Evolutionary conservation across 2,329 filamentous ascomycete genomes (phyloP).

Genomic region (Pestalotiopsis sp.): DNA sequence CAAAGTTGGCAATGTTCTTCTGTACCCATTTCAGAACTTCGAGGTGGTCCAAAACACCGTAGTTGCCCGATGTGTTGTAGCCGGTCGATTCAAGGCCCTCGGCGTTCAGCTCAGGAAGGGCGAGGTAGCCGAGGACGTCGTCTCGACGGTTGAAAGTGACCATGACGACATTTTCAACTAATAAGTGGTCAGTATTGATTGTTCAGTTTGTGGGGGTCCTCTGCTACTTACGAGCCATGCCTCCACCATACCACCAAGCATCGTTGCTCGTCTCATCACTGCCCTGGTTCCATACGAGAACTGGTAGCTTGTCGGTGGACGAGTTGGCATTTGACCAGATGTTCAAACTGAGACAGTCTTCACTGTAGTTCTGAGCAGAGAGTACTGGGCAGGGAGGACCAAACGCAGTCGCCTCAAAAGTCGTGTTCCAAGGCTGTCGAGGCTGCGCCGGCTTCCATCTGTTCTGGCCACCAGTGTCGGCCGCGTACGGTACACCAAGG

Average conservation of each 20-base stretch:
- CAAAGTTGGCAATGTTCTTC: conserved; percentile 19
- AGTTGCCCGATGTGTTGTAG: conserved; percentile 31
- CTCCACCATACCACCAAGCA: conserved; percentile 3
- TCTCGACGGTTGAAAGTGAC: conserved; percentile 28
- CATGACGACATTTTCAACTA: conserved; percentile 23
- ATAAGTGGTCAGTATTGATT: neutral
- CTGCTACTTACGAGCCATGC: neutral
- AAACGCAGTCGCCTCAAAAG: conserved; percentile 21
- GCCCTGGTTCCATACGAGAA: conserved; percentile 2
- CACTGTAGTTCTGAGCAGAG: conserved; percentile 8
- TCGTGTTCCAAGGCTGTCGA: conserved; percentile 17
- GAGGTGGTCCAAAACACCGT: conserved; percentile 30
- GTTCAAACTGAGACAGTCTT: conserved; percentile 29
- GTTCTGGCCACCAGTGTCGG: conserved; percentile 18
- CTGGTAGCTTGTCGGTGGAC: conserved; percentile 1
- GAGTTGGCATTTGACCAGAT: conserved; percentile 19
- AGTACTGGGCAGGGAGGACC: conserved; percentile 25
- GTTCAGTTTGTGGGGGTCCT: neutral
- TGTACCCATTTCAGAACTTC: conserved; percentile 15
- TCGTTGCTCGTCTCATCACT: conserved; percentile 4
- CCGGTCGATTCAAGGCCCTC: conserved; percentile 21
- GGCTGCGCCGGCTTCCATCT: conserved; percentile 21
- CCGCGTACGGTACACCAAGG: conserved; percentile 28
- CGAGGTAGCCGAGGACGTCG: conserved; percentile 24
- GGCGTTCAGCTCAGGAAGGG: conserved; percentile 27